Evolutionary conservation across 2,329 filamentous ascomycete species (phyloP).

Genomic region (Fusarium albidum): DNA sequence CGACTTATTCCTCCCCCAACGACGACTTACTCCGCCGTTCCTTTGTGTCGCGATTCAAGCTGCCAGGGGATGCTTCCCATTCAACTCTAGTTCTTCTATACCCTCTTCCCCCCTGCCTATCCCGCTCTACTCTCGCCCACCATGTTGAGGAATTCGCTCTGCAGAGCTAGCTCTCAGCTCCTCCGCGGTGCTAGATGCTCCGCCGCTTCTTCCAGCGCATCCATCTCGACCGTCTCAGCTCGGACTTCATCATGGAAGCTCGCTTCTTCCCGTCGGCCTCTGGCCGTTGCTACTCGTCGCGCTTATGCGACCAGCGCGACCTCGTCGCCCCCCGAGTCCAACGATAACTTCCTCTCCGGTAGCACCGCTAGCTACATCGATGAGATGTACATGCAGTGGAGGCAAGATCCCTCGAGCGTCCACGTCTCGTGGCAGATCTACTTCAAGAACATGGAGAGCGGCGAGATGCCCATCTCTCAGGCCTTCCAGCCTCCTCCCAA

Average conservation of each 20-base stretch:
- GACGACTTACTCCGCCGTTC: constrained; percentile 62
- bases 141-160: constrained; percentile 78
- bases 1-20: constrained; percentile 25
- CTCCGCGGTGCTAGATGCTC: constrained; percentile 61
- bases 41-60: constrained; percentile 47
- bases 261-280: constrained; percentile 56
- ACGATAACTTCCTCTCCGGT: constrained; percentile 95
- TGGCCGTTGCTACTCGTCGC: constrained; percentile 59
- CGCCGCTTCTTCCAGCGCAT: constrained; percentile 49
- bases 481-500: constrained; percentile 96
- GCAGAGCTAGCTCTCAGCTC: constrained; percentile 71
- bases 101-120: constrained; percentile 24
- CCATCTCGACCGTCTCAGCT: constrained; percentile 51
- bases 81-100: constrained; percentile 33
- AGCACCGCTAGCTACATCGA: constrained; percentile 99
- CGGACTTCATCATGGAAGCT: constrained; percentile 55
- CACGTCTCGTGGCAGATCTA: constrained; percentile 99
- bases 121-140: constrained; percentile 45
- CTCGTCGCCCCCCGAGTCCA: constrained; percentile 73
- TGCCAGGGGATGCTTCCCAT: constrained; percentile 45
- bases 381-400: constrained; percentile 99
- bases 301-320: constrained; percentile 63
- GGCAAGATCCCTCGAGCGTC: constrained; percentile 88
- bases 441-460: constrained; percentile 99
- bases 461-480: constrained; percentile 96